These are phyloP conservation scores for Diplodia sapinea DNA, from an alignment of 2,329 filamentous ascomycete species.

Conservation along the genomic window DNA sequence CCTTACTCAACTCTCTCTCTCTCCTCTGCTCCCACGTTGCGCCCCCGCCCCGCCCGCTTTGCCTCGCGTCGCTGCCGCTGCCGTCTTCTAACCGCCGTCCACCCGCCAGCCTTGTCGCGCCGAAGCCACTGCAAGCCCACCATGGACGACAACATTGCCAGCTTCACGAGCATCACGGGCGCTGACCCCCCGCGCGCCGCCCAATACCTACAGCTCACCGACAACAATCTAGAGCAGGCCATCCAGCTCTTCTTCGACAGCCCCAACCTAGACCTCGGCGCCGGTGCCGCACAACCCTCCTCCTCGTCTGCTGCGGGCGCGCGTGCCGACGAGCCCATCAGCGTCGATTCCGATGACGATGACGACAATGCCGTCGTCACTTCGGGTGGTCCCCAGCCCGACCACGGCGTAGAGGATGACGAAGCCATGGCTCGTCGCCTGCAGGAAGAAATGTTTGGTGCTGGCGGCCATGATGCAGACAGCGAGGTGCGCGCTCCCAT, in stretches of 20 bases:
- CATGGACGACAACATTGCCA: conserved; percentile 66
- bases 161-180: conserved; percentile 83
- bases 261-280: conserved; percentile 68
- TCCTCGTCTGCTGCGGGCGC: conserved; percentile 40
- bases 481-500: conserved; percentile 87
- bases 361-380: conserved; percentile 54
- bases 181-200: conserved; percentile 74
- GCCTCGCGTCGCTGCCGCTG: not conserved
- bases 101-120: not conserved
- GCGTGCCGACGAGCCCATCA: conserved; percentile 61
- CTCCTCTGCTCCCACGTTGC: not conserved
- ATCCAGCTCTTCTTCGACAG: conserved; percentile 91
- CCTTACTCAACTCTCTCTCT: not conserved
- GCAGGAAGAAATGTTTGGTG: conserved; percentile 87
- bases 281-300: conserved; percentile 44
- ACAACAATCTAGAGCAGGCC: conserved; percentile 81
- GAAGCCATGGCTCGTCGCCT: conserved; percentile 89
- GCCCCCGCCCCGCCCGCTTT: not conserved
- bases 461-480: conserved; percentile 42
- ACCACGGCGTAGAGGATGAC: conserved; percentile 71
- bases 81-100: not conserved
- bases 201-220: conserved; percentile 84
- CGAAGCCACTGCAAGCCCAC: not conserved
- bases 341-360: conserved; percentile 79
- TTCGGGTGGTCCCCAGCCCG: conserved; percentile 35